These are phyloP conservation scores for Vicia villosa DNA, from an alignment of 306 rosid species.

Conservation along the genomic window DNA sequence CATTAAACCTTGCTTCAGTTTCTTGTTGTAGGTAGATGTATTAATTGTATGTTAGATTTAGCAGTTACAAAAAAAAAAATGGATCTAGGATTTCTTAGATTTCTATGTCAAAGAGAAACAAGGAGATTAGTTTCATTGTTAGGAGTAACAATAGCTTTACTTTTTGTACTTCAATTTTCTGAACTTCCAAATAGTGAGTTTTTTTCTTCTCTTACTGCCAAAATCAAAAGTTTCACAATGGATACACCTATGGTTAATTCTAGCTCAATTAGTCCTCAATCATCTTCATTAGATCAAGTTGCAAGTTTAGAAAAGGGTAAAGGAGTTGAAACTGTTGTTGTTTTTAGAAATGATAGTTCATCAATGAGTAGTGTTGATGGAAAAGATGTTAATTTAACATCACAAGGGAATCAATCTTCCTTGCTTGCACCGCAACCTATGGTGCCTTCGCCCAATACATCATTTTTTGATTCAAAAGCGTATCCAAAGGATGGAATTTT, in stretches of 20 bases:
- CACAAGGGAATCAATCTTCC: slow-evolving; percentile 40
- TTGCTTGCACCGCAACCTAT: slow-evolving; percentile 37
- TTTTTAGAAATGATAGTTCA: slow-evolving; percentile 17
- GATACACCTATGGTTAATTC: slow-evolving; percentile 43
- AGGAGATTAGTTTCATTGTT: slow-evolving; percentile 56
- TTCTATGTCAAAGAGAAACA: slow-evolving; percentile 51
- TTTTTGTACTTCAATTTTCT: slow-evolving; percentile 58
- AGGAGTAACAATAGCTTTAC: slow-evolving; percentile 55
- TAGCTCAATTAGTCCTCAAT: slow-evolving; percentile 40
- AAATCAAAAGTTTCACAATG: slow-evolving; percentile 43
- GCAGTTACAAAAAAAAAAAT: slow-evolving; percentile 32
- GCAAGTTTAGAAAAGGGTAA: slow-evolving; percentile 33
- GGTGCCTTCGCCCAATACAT: slow-evolving; percentile 30
- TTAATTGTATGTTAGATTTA: neutral
- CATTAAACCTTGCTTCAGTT: neutral
- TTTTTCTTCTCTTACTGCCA: slow-evolving; percentile 52
- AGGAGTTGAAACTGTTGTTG: slow-evolving; percentile 25
- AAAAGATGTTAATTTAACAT: slow-evolving; percentile 34
- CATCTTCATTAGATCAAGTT: slow-evolving; percentile 40
- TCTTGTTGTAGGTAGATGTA: neutral
- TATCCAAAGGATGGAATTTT: slow-evolving; percentile 38
- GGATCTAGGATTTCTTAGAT: slow-evolving; percentile 57
- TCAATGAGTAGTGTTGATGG: too few relatives aligned
- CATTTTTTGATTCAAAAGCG: neutral
- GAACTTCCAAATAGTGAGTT: slow-evolving; percentile 65